Base-by-base conservation (phyloP, 148 eudicot species). In the Euryodendron excelsum region DNA sequence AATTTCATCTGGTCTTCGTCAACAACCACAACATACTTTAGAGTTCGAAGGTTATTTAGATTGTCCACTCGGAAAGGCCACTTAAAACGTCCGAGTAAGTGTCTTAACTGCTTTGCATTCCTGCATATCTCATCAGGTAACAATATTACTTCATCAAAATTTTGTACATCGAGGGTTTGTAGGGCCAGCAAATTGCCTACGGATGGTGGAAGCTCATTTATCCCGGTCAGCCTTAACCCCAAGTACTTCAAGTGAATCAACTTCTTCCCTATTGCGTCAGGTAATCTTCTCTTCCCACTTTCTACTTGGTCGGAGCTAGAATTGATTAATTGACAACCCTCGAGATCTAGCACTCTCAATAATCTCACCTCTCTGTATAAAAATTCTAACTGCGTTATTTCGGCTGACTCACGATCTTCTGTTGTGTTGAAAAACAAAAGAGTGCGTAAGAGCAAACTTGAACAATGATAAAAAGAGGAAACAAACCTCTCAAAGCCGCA, bases 201-300 rank as follows among this genome's bases (percentile, higher is more conserved):
- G 65, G 28, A 28, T 13, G 0, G 18, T 27, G 65, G 1, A 33
- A 61, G 33, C 14, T 17, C 31, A 12, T 28, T 3, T 3, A 60
- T 27, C 2, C 13, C 0, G 64, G 17, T 27, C 31, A 4, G 0
- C 23, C 15, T 9, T 25, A 60, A 27, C 3, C 64, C 17, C 33
- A 60, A 7, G 64, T 60, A 60, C 64, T 17, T 60, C 33, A 60
- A 60, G 28, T 60, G 64, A 60, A 60, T 60, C 64, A 60, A 60
- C n/a, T n/a, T n/a, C 13, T 60, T 25, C 3, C 33, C 33, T 1
- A 60, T 25, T 25, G 23, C 17, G 27, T 60, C 33, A 2, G 64
- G 64, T 15, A 27, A 61, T 5, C 28, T 33, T 28, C 28, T 33
- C 0, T 18, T 17, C 55, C 0, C 1, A 12, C 18, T 13, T 50